A percentile compares a stretch with the other conserved stretches of the same genome.
Conservation (phyloP, 169 alveolate genomes). For the Cystoisospora suis region DNA sequence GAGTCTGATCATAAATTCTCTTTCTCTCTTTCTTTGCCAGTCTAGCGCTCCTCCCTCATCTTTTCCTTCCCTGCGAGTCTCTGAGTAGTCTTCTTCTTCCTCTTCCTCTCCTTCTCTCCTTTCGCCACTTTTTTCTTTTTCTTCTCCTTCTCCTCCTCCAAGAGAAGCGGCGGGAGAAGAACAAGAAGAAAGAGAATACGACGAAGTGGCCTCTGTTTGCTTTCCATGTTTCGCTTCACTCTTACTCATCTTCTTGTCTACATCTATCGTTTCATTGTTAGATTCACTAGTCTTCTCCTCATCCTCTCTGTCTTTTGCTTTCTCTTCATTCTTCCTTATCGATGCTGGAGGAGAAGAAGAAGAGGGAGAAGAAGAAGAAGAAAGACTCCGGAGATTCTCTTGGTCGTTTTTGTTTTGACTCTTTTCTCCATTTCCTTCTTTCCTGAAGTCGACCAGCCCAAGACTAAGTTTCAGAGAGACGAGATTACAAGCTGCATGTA, state of each 20-base stretch:
- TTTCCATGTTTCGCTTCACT: too few relatives aligned
- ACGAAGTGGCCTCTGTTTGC: too few relatives aligned
- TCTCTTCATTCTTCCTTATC: not conserved
- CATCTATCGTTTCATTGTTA: not conserved
- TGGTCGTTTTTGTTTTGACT: too few relatives aligned
- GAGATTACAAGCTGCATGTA: constrained; percentile 81
- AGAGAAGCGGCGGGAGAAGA: too few relatives aligned
- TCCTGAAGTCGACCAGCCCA: not conserved
- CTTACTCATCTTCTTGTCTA: too few relatives aligned
- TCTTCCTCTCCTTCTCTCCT: not conserved
- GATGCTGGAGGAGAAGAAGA: too few relatives aligned
- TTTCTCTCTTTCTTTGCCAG: constrained; percentile 36
- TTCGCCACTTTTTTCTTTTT: not conserved
- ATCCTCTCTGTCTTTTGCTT: not conserved
- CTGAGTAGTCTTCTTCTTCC: not conserved
- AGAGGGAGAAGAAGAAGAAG: too few relatives aligned
- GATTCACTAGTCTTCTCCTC: not conserved
- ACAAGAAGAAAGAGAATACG: too few relatives aligned
- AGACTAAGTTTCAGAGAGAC: constrained; percentile 72
- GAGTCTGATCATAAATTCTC: not conserved
- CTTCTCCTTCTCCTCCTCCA: not conserved
- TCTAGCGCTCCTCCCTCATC: not conserved
- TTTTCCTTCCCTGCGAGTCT: not conserved
- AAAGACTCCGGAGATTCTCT: too few relatives aligned
- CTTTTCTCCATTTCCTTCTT: not conserved